Conservation (phyloP, 2,329 filamentous ascomycete species). For the Pseudocercospora macadamiae region DNA sequence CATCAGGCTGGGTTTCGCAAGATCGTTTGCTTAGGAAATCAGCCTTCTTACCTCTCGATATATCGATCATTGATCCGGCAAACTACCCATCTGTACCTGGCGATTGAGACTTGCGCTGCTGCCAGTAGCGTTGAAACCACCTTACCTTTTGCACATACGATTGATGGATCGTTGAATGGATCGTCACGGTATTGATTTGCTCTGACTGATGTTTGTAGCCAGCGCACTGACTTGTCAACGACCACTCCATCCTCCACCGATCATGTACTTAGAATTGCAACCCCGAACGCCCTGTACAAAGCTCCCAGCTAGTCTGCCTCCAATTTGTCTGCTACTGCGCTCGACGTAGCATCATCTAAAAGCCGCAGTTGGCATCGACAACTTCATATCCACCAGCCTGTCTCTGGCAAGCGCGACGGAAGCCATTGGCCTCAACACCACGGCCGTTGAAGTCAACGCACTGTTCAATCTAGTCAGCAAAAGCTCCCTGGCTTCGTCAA, state of each 20-base stretch:
- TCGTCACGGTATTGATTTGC: background rate
- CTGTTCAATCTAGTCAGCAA: background rate
- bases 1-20: no score
- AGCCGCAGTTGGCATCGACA: background rate
- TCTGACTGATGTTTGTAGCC: background rate
- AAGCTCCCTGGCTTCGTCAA: background rate
- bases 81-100: no score
- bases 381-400: background rate
- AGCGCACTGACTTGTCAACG: background rate
- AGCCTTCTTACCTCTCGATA: no score
- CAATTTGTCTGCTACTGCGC: background rate
- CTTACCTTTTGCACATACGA: no score
- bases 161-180: background rate
- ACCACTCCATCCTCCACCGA: background rate
- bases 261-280: background rate
- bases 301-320: background rate
- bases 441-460: slow-evolving; percentile 7
- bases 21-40: no score
- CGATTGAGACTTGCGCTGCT: no score
- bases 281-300: background rate
- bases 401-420: slow-evolving; percentile 12
- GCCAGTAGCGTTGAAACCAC: no score
- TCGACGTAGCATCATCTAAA: background rate
- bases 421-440: slow-evolving; percentile 11
- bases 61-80: no score